Conservation (phyloP, 2,329 filamentous ascomycete genomes). For the Alternaria brassicae region DNA sequence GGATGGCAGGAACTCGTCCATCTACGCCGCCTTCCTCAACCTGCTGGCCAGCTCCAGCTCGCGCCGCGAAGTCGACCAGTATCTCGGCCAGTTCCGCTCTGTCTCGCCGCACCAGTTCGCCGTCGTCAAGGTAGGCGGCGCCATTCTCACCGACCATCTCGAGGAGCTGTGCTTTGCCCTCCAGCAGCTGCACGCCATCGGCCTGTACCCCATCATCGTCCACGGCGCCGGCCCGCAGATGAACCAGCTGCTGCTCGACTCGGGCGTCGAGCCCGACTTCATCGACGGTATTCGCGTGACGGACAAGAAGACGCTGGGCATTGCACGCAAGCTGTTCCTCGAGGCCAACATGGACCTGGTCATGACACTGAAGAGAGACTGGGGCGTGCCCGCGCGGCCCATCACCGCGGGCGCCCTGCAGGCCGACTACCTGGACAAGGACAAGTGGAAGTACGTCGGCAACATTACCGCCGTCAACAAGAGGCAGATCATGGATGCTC, state of each 20-base stretch:
- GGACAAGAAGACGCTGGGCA: slow-evolving; percentile 89
- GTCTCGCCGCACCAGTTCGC: slow-evolving; percentile 97
- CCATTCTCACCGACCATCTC: slow-evolving; percentile 92
- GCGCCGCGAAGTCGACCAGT: slow-evolving; percentile 95
- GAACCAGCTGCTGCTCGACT: slow-evolving; percentile 87
- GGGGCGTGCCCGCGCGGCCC: slow-evolving; percentile 87
- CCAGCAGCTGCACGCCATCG: slow-evolving; percentile 92
- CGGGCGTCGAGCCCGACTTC: slow-evolving; percentile 92
- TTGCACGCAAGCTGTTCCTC: slow-evolving; percentile 91
- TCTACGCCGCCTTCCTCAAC: slow-evolving; percentile 78
- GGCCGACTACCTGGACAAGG: slow-evolving; percentile 94
- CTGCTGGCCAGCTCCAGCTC: slow-evolving; percentile 95
- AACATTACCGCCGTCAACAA: slow-evolving; percentile 95
- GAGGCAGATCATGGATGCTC: slow-evolving; percentile 86
- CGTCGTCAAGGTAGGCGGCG: slow-evolving; percentile 97
- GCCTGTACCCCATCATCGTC: slow-evolving; percentile 92
- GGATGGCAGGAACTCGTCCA: slow-evolving; percentile 46
- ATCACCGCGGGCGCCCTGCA: slow-evolving; percentile 89
- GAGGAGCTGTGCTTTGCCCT: slow-evolving; percentile 89
- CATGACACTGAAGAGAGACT: slow-evolving; percentile 79
- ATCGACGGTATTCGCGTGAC: slow-evolving; percentile 96
- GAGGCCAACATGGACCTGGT: slow-evolving; percentile 95
- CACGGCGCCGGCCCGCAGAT: slow-evolving; percentile 95
- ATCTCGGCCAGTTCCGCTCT: slow-evolving; percentile 95
- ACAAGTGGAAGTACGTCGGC: slow-evolving; percentile 94